phyloP scores from a whole-genome alignment of 208 protist genomes.

The Paratrypanosoma confusum region DNA sequence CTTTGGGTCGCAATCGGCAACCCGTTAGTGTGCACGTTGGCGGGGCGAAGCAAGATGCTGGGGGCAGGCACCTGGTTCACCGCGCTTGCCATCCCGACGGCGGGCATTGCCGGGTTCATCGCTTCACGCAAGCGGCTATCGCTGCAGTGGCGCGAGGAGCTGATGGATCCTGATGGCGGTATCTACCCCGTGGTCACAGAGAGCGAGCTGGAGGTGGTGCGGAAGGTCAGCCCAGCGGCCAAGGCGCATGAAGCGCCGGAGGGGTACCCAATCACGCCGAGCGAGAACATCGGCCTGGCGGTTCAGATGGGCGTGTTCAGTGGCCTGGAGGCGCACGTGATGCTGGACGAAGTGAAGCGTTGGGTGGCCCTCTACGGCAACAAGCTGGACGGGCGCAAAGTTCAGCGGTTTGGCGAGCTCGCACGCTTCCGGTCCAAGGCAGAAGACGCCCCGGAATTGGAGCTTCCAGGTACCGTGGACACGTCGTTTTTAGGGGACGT shows the following conservation, averaged over 20 bases:
- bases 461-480: too few species aligned
- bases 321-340: slow-evolving; percentile 22
- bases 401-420: too few species aligned
- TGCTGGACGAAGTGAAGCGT: slow-evolving; percentile 44
- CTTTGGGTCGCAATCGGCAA: too few species aligned
- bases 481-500: slow-evolving; percentile 25
- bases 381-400: slow-evolving; percentile 39
- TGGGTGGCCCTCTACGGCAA: slow-evolving; percentile 45
- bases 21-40: too few species aligned
- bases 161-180: slow-evolving; percentile 50
- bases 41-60: too few species aligned
- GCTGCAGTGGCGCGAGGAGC: slow-evolving; percentile 77
- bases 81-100: slow-evolving; percentile 37
- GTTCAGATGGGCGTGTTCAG: slow-evolving; percentile 24
- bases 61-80: slow-evolving; percentile 67
- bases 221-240: slow-evolving; percentile 26
- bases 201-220: slow-evolving; percentile 54
- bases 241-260: slow-evolving; percentile 1
- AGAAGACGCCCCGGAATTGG: slow-evolving; percentile 5
- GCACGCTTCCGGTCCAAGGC: slow-evolving; percentile 6
- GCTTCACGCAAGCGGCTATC: slow-evolving; percentile 72
- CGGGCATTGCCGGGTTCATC: slow-evolving; percentile 47
- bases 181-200: slow-evolving; percentile 52
- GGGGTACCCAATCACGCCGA: slow-evolving; percentile 16
- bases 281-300: slow-evolving; percentile 57